These are phyloP conservation scores for Plenodomus biglobosus DNA, from an alignment of 2,329 filamentous ascomycete genomes.

Conservation along the genomic window DNA sequence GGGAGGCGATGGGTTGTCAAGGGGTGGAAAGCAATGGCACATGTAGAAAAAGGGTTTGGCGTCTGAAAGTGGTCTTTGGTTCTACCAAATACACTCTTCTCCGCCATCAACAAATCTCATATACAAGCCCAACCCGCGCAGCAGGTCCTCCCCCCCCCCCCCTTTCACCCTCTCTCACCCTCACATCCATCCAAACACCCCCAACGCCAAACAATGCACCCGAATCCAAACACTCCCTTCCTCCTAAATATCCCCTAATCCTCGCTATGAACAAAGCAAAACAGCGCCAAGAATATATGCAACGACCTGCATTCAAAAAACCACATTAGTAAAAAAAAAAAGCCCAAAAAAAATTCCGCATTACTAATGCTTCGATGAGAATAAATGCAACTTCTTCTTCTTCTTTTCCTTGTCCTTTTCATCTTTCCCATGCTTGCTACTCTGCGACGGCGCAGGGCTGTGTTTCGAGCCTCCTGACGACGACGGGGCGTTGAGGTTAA, in stretches of 20 bases:
- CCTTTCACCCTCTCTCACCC: no score
- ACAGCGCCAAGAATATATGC: slow-evolving; percentile 11
- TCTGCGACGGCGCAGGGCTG: slow-evolving; percentile 16
- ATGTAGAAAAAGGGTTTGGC: background rate
- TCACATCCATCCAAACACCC: slow-evolving; percentile 1
- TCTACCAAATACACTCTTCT: background rate
- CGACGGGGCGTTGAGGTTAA: slow-evolving; percentile 32
- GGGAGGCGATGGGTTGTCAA: no score
- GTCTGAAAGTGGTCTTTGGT: background rate
- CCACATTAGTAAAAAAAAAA: background rate
- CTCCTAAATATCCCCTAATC: background rate
- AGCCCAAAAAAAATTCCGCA: slow-evolving; percentile 1
- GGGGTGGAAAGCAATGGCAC: no score
- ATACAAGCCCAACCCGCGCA: background rate
- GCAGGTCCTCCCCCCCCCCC: background rate
- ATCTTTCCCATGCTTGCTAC: slow-evolving; percentile 26
- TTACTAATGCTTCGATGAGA: slow-evolving; percentile 42
- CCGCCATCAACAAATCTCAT: background rate
- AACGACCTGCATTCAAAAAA: background rate
- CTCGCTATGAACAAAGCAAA: slow-evolving; percentile 14
- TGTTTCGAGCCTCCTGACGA: slow-evolving; percentile 4
- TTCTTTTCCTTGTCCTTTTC: slow-evolving; percentile 44
- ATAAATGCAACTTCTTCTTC: slow-evolving; percentile 62
- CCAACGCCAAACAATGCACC: slow-evolving; percentile 9
- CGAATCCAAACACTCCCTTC: background rate